A percentile compares a stretch with the other conserved stretches of the same genome.
Conservation (phyloP, 192 early-diverging fungal species). For the Mortierella antarctica region DNA sequence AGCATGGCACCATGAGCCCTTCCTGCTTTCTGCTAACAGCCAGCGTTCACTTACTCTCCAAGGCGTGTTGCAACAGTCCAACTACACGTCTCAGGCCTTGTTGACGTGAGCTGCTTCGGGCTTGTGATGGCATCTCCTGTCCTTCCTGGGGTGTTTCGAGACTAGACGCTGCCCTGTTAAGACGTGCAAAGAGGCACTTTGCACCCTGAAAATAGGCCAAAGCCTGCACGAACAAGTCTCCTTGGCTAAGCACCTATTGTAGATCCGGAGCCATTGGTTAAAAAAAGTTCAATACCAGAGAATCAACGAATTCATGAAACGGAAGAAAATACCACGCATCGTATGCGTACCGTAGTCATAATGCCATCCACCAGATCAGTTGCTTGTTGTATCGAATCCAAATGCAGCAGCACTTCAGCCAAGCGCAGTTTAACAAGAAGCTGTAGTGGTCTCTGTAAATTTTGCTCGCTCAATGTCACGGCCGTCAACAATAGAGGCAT, state of each 20-base stretch:
- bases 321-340: too few species aligned
- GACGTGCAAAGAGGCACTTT: conserved; percentile 21
- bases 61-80: neutral
- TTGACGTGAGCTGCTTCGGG: neutral
- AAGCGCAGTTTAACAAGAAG: conserved; percentile 31
- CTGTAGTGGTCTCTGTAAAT: conserved; percentile 19
- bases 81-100: neutral
- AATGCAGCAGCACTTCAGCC: conserved; percentile 17
- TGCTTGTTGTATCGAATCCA: conserved; percentile 22
- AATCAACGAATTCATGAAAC: neutral
- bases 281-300: neutral
- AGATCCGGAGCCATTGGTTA: neutral
- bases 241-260: conserved; percentile 23
- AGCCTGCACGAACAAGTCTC: conserved; percentile 29
- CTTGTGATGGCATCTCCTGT: neutral
- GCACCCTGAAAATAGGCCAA: conserved; percentile 35
- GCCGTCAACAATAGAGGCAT: conserved; percentile 30
- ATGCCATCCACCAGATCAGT: conserved; percentile 25
- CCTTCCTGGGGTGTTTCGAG: neutral
- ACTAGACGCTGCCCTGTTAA: neutral
- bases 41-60: neutral
- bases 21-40: too few species aligned
- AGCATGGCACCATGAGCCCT: neutral
- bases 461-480: conserved; percentile 21
- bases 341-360: conserved; percentile 15